Conservation (phyloP, 2,329 filamentous ascomycete genomes). For the Claviceps pusilla region DNA sequence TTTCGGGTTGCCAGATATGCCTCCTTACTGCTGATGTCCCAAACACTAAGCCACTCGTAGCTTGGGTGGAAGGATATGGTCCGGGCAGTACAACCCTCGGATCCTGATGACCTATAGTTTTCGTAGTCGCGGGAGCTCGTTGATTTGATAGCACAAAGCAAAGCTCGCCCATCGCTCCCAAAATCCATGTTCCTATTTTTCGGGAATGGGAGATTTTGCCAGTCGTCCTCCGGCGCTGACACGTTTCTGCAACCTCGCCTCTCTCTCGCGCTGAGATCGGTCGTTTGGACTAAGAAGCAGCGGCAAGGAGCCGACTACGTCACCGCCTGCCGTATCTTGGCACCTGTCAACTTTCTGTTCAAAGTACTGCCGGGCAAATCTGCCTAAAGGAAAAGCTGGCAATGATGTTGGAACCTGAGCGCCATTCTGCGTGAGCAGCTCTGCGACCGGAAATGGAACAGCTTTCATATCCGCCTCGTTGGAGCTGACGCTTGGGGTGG, state of each 20-base stretch:
- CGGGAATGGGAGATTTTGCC: slow-evolving; percentile 48
- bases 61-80: background rate
- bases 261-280: slow-evolving; percentile 45
- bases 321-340: slow-evolving; percentile 29
- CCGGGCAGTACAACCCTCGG: background rate
- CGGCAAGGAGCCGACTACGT: slow-evolving; percentile 49
- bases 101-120: slow-evolving; percentile 9
- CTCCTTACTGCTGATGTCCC: background rate
- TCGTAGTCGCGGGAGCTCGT: slow-evolving; percentile 15
- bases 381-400: slow-evolving; percentile 71
- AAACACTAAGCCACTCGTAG: background rate
- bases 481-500: slow-evolving; percentile 27
- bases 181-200: slow-evolving; percentile 36
- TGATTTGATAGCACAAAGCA: slow-evolving; percentile 22
- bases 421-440: slow-evolving; percentile 84
- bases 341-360: slow-evolving; percentile 53
- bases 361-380: slow-evolving; percentile 67
- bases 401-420: slow-evolving; percentile 65
- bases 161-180: slow-evolving; percentile 25
- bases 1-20: background rate
- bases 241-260: slow-evolving; percentile 59
- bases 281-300: slow-evolving; percentile 27
- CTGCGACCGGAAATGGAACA: slow-evolving; percentile 73
- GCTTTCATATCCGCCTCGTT: slow-evolving; percentile 33
- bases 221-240: slow-evolving; percentile 64